Evolutionary conservation across 176 grass and related monocot genomes (phyloP), one percentile per base, ranked within the genome.

Genomic region (Oryza glumipatula): DNA sequence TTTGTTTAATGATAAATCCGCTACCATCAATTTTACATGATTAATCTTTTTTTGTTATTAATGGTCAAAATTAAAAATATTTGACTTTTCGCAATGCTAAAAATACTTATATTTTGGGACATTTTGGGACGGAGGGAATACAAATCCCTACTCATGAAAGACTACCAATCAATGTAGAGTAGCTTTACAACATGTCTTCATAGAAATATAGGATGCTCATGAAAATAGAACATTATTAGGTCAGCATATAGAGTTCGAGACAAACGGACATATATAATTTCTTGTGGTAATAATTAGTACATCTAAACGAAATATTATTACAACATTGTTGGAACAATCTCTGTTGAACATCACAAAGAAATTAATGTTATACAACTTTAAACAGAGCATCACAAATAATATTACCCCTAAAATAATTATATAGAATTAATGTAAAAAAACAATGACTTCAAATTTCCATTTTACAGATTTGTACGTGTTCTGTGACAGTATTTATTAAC

Each of bases 401-500:
- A 14, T 43, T 14, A 39, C 11, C 15, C 36, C 46, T 56, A 64
- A 68, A 44, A 7, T 70, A 60, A 85, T 60, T 65, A 71, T 74
- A 85, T 77, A 85, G 30, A 32, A 32, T 32, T 32, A 67, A 85
- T 85, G 60, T 9, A 71, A 46, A 3, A n/a, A 0, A 67, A 13
- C 32, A 19, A 15, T 67, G 58, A 70, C 1, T 22, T 41, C 15
- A 69, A 58, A 46, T 22, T 60, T 10, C 56, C 45, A 32, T 67
- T 11, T 32, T 65, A 21, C 28, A 32, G 10, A 39, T 60, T 60
- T 35, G 0, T 51, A 51, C 13, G 14, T 32, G 67, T 39, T 38
- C 33, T 17, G 4, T 52, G 13, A 17, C 15, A 52, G n/a, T 14
- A n/a, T 21, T 21, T 70, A n/a, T 43, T 6, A n/a, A 9, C 5